Percentiles rank a stretch among this genome's conserved stretches.
Conservation (phyloP, 2,329 filamentous ascomycete genomes). For the Ophiostoma sp. region DNA sequence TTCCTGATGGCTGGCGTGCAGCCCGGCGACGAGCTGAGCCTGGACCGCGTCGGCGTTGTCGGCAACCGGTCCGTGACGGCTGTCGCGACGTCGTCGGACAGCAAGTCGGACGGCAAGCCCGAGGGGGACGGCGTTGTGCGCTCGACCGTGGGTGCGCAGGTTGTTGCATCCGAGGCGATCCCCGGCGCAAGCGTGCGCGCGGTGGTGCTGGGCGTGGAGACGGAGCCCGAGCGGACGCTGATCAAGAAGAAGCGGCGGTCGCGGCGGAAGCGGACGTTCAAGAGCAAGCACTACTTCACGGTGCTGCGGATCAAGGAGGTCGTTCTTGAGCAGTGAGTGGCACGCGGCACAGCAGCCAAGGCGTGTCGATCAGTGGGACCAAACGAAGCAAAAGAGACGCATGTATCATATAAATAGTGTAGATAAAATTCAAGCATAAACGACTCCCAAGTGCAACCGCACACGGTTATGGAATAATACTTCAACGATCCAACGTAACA, state of each 20-base stretch:
- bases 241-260: slow-evolving; percentile 77
- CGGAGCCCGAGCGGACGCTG: slow-evolving; percentile 69
- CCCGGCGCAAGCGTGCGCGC: slow-evolving; percentile 39
- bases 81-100: slow-evolving; percentile 6
- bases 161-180: slow-evolving; percentile 14
- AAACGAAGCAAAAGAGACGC: not conserved
- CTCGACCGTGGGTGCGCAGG: slow-evolving; percentile 9
- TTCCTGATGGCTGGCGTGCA: slow-evolving; percentile 71
- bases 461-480: not conserved
- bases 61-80: slow-evolving; percentile 55
- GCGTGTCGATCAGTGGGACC: not conserved
- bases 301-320: slow-evolving; percentile 73
- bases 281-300: slow-evolving; percentile 88
- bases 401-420: not conserved
- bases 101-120: not conserved
- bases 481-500: too few relatives aligned
- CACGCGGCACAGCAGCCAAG: not conserved
- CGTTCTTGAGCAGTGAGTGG: slow-evolving; percentile 13
- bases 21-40: slow-evolving; percentile 77
- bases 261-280: slow-evolving; percentile 66
- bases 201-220: slow-evolving; percentile 76
- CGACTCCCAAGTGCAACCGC: not conserved
- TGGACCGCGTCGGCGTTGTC: slow-evolving; percentile 77
- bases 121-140: not conserved
- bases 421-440: slow-evolving; percentile 3